These are phyloP conservation scores for Lablab purpureus DNA, from an alignment of 306 rosid genomes.

Conservation along the genomic window DNA sequence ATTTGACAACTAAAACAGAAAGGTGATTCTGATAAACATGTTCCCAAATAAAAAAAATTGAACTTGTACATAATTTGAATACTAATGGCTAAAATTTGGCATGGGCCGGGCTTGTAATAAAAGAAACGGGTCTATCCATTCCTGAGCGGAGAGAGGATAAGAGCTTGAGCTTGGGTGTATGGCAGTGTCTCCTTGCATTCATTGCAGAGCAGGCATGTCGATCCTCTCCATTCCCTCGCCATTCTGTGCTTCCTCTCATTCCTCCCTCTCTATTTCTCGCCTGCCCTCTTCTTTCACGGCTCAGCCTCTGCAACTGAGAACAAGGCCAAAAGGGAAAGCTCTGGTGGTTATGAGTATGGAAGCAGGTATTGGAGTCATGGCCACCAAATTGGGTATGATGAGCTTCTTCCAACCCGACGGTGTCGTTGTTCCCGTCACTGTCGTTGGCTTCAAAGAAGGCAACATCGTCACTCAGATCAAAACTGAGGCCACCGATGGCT, in stretches of 20 bases:
- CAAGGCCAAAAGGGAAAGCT: constrained; percentile 2
- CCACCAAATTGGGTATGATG: constrained; percentile 96
- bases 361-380: constrained; percentile 97
- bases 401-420: constrained; percentile 75
- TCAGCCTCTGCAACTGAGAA: constrained; percentile 6
- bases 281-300: not conserved
- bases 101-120: too few species aligned
- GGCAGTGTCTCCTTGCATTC: not conserved
- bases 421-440: constrained; percentile 85
- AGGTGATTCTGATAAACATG: too few species aligned
- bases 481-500: constrained; percentile 84
- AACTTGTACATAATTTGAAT: too few species aligned
- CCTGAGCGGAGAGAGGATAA: not conserved
- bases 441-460: constrained; percentile 94
- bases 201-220: constrained; percentile 3
- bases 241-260: not conserved
- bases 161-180: not conserved
- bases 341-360: constrained; percentile 73
- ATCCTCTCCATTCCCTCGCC: constrained; percentile 27
- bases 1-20: too few species aligned
- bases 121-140: too few species aligned
- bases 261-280: constrained; percentile 13
- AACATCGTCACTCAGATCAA: constrained; percentile 89
- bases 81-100: too few species aligned
- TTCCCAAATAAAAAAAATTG: too few species aligned